Conservation (phyloP, 306 rosid genomes). For the Fagus crenata region DNA sequence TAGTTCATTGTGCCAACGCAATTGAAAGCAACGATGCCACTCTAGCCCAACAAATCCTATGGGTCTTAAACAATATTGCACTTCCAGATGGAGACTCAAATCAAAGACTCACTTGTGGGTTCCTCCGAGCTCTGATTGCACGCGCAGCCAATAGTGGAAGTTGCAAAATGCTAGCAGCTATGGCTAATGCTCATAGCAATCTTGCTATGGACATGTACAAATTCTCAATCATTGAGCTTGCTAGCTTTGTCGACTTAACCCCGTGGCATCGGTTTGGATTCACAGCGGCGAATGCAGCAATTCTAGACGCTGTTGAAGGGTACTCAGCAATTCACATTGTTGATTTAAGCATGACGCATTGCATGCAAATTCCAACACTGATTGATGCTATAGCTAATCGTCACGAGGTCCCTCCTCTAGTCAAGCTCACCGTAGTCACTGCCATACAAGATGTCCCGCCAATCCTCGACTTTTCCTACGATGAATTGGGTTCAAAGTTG, state of each 20-base stretch:
- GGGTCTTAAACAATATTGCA: slow-evolving; percentile 94
- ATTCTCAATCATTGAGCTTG: slow-evolving; percentile 80
- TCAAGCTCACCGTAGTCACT: slow-evolving; percentile 66
- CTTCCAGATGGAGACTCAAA: slow-evolving; percentile 84
- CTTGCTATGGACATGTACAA: slow-evolving; percentile 44
- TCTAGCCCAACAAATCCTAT: slow-evolving; percentile 82
- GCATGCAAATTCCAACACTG: slow-evolving; percentile 97
- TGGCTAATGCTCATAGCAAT: slow-evolving; percentile 31
- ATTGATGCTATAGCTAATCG: slow-evolving; percentile 79
- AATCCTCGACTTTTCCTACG: slow-evolving; percentile 62
- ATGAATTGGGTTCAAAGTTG: slow-evolving; percentile 64
- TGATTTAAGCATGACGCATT: slow-evolving; percentile 72
- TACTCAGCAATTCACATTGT: slow-evolving; percentile 70
- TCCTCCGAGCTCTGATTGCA: slow-evolving; percentile 71
- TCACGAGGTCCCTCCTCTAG: slow-evolving; percentile 53
- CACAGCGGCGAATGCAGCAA: slow-evolving; percentile 74
- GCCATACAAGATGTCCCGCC: slow-evolving; percentile 58
- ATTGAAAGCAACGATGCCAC: slow-evolving; percentile 80
- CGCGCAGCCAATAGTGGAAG: slow-evolving; percentile 67
- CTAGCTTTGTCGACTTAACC: slow-evolving; percentile 79
- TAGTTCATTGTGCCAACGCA: slow-evolving; percentile 88
- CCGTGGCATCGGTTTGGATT: slow-evolving; percentile 95
- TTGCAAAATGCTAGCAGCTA: slow-evolving; percentile 55
- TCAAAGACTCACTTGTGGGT: slow-evolving; percentile 76
- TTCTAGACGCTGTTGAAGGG: slow-evolving; percentile 75